Base-by-base conservation (phyloP, 2,329 filamentous ascomycete species). In the Metarhizium brunneum region DNA sequence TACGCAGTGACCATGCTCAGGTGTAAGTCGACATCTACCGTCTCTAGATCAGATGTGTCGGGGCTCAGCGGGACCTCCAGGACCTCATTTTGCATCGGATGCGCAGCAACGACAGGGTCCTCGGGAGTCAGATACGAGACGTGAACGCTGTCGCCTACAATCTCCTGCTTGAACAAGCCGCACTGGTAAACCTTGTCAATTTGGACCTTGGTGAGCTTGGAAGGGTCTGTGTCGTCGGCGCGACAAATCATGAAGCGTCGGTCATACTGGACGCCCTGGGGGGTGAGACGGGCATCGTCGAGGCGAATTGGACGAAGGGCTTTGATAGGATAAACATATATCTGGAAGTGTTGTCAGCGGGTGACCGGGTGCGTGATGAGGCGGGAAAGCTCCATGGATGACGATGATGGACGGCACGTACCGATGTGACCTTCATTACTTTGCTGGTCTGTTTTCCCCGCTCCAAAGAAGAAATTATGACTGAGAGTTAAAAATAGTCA, bases 261-360 rank as follows among this genome's bases (percentile, higher is more conserved):
- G 71, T 91, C 87, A 65, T 87, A 73, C 45, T 74, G 72, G 61
- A 89, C 75, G 14, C 87, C 86, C 59, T 83, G 78, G n/a, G 76
- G 73, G 5, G 79, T 80, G 50, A 89, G 68, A n/a, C 70, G 69
- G 3, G 84, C 76, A 0, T 71, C 68, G 4, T 73, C 57, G 36
- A 90, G 71, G 18, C 75, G 68, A 54, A 86, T 79, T 52, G 80
- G 81, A 40, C 83, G 81, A n/a, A 90, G 77, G 7, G 79, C 85
- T 66, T 90, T 90, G 71, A 90, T 84, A 47, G 87, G 86, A 67
- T 90, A 89, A 50, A 87, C 76, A 68, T 85, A 88, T 40, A 90
- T 76, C 69, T 73, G 29, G 29, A 11, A 18, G 5, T 30, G 14
- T 42, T 6, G 30, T 48, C 43, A 47, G 43, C 32, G 36, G 42